Conservation (phyloP, 768 basidiomycete species). For the Suillus bovinus region DNA sequence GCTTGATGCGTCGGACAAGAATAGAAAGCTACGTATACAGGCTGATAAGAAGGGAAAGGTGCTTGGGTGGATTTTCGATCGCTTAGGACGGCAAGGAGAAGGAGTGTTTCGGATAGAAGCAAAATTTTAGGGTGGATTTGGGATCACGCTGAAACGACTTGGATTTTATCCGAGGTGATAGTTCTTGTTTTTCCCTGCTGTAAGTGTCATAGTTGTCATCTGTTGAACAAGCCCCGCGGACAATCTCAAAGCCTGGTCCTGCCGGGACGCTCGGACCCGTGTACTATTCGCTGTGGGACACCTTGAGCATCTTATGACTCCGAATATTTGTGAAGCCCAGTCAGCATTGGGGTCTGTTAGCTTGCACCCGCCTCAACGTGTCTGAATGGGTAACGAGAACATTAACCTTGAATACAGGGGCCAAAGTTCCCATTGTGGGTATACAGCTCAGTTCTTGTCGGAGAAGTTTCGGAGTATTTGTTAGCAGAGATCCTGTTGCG, state of each 20-base stretch:
- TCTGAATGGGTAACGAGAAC: conserved; percentile 11
- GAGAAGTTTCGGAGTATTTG: conserved; percentile 7
- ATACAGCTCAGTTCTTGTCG: conserved; percentile 24
- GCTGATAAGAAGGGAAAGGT: conserved; percentile 29
- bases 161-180: not conserved
- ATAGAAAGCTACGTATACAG: conserved; percentile 34
- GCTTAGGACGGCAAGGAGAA: conserved; percentile 41
- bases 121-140: conserved; percentile 2
- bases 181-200: not conserved
- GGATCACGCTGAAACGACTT: not conserved
- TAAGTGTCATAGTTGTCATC: not conserved
- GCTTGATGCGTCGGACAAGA: conserved; percentile 34
- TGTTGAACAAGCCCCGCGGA: not conserved
- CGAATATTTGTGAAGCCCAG: not conserved
- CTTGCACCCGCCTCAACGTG: not conserved
- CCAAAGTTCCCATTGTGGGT: conserved; percentile 28
- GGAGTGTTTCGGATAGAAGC: not conserved
- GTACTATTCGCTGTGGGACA: not conserved
- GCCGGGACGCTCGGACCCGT: not conserved
- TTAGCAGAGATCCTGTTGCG: conserved; percentile 6
- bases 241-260: conserved; percentile 1
- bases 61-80: conserved; percentile 47
- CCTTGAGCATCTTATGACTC: not conserved
- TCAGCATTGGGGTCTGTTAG: not conserved
- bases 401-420: conserved; percentile 28